phyloP scores from a whole-genome alignment of 2,329 filamentous ascomycete species.

The Cladosporium sp. region DNA sequence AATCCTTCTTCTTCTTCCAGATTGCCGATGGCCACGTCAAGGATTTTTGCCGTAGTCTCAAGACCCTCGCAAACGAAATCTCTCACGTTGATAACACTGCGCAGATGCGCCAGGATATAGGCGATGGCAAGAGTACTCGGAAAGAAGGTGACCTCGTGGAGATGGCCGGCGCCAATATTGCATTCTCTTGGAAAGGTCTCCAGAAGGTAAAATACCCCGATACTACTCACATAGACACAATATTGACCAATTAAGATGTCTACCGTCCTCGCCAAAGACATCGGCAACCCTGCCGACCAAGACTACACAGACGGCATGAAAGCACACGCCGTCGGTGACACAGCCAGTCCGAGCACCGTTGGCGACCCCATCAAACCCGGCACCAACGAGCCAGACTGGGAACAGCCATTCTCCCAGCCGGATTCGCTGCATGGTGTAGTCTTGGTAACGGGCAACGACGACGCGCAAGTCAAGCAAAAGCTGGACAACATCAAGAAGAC shows the following conservation, averaged over 20 bases:
- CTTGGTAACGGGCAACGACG: constrained; percentile 37
- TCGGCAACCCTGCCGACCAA: constrained; percentile 30
- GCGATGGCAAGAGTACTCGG: constrained; percentile 21
- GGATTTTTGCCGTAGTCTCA: constrained; percentile 27
- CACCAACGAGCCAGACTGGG: constrained; percentile 24
- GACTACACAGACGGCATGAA: constrained; percentile 41
- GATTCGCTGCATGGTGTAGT: constrained; percentile 41
- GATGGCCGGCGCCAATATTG: constrained; percentile 31
- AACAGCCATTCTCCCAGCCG: constrained; percentile 33
- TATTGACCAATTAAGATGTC: constrained; percentile 21
- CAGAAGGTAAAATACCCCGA: constrained; percentile 24
- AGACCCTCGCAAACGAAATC: constrained; percentile 25
- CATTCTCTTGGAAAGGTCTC: constrained; percentile 30
- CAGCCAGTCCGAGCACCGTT: constrained; percentile 4
- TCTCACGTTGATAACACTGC: constrained; percentile 25
- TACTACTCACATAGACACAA: too few species aligned
- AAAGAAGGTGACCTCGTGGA: constrained; percentile 20
- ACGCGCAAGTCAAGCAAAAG: constrained; percentile 30
- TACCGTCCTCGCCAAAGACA: constrained; percentile 32
- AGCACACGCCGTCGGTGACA: constrained; percentile 26
- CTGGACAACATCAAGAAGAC: constrained; percentile 35
- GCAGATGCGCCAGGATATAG: constrained; percentile 26
- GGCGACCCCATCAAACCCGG: constrained; percentile 34
- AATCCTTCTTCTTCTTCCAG: constrained; percentile 33
- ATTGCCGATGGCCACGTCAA: constrained; percentile 25